phyloP scores from a whole-genome alignment of 768 basidiomycete genomes.

The Psilocybe sp. region DNA sequence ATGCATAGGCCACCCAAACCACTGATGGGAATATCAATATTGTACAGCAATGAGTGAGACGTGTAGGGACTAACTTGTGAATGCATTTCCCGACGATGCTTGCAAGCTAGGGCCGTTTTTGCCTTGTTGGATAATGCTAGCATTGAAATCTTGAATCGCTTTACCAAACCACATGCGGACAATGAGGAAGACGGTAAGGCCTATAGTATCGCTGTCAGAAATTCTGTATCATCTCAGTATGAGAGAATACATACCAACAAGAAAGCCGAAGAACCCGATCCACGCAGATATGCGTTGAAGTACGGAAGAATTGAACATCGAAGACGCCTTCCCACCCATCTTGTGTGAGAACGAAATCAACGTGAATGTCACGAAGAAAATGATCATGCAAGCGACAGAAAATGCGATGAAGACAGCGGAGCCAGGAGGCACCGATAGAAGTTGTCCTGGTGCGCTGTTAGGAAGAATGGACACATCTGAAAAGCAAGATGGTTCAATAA shows the following conservation, averaged over 20 bases:
- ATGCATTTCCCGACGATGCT: slow-evolving; percentile 67
- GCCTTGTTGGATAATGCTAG: slow-evolving; percentile 51
- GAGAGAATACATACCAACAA: slow-evolving; percentile 50
- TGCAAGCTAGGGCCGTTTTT: slow-evolving; percentile 53
- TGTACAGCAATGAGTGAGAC: neutral
- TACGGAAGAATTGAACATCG: slow-evolving; percentile 50
- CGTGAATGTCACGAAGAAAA: slow-evolving; percentile 68
- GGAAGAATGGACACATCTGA: slow-evolving; percentile 69
- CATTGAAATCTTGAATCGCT: slow-evolving; percentile 75
- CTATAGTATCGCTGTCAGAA: slow-evolving; percentile 28
- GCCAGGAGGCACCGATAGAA: slow-evolving; percentile 58
- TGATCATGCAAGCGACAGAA: slow-evolving; percentile 49
- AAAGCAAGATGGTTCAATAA: neutral
- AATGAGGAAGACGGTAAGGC: slow-evolving; percentile 66
- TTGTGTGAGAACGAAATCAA: slow-evolving; percentile 64
- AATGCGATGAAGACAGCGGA: slow-evolving; percentile 62
- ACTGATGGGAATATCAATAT: slow-evolving; percentile 36
- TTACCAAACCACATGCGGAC: slow-evolving; percentile 82
- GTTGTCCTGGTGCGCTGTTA: slow-evolving; percentile 46
- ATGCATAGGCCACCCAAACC: slow-evolving; percentile 78
- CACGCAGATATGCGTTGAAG: slow-evolving; percentile 64
- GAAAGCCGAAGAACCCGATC: slow-evolving; percentile 75
- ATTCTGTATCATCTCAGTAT: neutral
- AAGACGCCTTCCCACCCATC: slow-evolving; percentile 51
- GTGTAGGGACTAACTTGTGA: slow-evolving; percentile 55